phyloP scores from a whole-genome alignment of 1,139 yeast genomes.

The Debaryomyces nepalensis region DNA sequence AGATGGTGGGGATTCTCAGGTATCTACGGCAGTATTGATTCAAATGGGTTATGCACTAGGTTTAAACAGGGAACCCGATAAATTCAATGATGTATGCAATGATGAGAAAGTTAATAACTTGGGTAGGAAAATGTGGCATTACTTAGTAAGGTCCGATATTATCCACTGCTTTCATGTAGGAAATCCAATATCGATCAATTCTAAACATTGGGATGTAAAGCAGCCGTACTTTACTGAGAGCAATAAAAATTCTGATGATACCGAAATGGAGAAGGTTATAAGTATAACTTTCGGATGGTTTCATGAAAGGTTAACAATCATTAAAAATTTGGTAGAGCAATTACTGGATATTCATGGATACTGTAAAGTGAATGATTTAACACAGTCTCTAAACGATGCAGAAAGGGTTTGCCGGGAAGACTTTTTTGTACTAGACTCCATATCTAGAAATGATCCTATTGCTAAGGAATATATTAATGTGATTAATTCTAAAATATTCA shows the following conservation, averaged over 20 bases:
- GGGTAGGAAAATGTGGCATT: conserved; percentile 57
- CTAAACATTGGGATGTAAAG: conserved; percentile 41
- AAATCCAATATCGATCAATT: conserved; percentile 37
- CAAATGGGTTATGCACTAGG: conserved; percentile 54
- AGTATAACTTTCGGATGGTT: conserved; percentile 14
- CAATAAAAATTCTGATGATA: conserved; percentile 14
- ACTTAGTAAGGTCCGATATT: conserved; percentile 38
- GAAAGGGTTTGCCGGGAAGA: conserved; percentile 20
- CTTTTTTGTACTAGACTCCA: conserved; percentile 15
- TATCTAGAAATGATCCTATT: background rate
- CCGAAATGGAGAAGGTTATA: conserved; percentile 23
- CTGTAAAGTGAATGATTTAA: conserved; percentile 21
- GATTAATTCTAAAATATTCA: conserved; percentile 2
- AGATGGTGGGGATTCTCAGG: conserved; percentile 52
- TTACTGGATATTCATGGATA: conserved; percentile 24
- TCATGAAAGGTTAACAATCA: background rate
- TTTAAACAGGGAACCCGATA: conserved; percentile 48
- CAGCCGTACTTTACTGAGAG: conserved; percentile 15
- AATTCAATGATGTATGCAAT: conserved; percentile 27
- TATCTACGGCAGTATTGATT: conserved; percentile 44
- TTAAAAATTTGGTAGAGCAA: conserved; percentile 15
- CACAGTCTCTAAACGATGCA: conserved; percentile 19
- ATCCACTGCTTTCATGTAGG: conserved; percentile 45
- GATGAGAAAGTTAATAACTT: conserved; percentile 37
- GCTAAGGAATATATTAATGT: background rate